phyloP scores from a whole-genome alignment of 2,329 filamentous ascomycete genomes.

The Fusarium avenaceum region DNA sequence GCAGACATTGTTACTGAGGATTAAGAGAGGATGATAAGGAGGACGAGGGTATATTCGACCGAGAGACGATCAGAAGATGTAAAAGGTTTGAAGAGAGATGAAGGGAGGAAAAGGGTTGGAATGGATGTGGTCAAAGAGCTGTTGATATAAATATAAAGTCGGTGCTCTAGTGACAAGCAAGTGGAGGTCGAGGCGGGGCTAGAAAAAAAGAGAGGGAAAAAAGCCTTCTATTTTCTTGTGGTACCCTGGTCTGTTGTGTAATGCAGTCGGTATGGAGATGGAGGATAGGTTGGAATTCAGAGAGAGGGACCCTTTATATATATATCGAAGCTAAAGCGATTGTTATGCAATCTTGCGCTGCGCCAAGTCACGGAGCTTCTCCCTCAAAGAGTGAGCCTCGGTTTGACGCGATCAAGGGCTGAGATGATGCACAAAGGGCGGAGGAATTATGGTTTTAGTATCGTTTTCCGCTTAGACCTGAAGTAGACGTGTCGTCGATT shows the following conservation, averaged over 20 bases:
- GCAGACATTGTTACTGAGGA: slow-evolving; percentile 39
- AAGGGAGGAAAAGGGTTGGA: slow-evolving; percentile 8
- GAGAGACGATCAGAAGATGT: not conserved
- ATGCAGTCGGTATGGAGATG: slow-evolving; percentile 16
- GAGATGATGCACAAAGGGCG: slow-evolving; percentile 40
- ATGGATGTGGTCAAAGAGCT: slow-evolving; percentile 24
- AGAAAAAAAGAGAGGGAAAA: slow-evolving; percentile 25
- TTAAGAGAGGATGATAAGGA: not conserved
- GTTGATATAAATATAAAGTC: slow-evolving; percentile 39
- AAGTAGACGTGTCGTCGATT: slow-evolving; percentile 26
- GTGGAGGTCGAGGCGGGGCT: slow-evolving; percentile 38
- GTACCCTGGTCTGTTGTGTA: slow-evolving; percentile 18
- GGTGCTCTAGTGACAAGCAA: slow-evolving; percentile 23
- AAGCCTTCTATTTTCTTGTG: slow-evolving; percentile 19
- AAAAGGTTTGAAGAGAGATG: not conserved
- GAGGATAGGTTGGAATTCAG: too few species aligned
- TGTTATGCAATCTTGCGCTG: slow-evolving; percentile 27
- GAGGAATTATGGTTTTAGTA: slow-evolving; percentile 20
- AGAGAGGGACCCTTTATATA: slow-evolving; percentile 38
- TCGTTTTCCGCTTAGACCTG: slow-evolving; percentile 1
- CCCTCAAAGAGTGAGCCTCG: slow-evolving; percentile 10
- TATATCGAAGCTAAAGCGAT: slow-evolving; percentile 43
- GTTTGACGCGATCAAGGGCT: slow-evolving; percentile 46
- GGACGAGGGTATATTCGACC: slow-evolving; percentile 6
- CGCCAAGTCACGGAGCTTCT: slow-evolving; percentile 27